These are phyloP conservation scores for Capsicum pubescens DNA, from an alignment of 257 asterid species.

Conservation along the genomic window DNA sequence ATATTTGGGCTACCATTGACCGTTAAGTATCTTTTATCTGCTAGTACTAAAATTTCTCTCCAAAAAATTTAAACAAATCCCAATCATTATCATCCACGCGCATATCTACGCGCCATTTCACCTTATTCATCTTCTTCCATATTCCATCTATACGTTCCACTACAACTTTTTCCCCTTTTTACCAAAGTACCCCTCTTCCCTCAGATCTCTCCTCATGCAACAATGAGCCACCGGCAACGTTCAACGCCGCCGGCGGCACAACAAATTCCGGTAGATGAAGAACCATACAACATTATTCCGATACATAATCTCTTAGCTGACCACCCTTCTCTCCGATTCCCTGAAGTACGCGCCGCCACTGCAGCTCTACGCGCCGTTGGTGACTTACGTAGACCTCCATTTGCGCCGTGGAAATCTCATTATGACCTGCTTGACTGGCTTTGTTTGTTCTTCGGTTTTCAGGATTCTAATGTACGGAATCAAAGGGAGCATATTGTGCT, in stretches of 20 bases:
- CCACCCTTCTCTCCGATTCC: conserved; percentile 94
- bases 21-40: background rate
- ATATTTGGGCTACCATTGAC: conserved; percentile 18
- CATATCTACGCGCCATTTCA: background rate
- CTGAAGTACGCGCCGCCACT: conserved; percentile 92
- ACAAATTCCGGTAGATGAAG: conserved; percentile 33
- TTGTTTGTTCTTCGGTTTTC: conserved; percentile 86
- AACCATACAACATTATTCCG: conserved; percentile 77
- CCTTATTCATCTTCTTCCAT: background rate
- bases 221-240: conserved; percentile 62
- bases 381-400: conserved; percentile 86
- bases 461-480: conserved; percentile 73
- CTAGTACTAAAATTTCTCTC: background rate
- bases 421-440: conserved; percentile 95
- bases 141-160: background rate
- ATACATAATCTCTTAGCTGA: conserved; percentile 87
- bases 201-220: conserved; percentile 52
- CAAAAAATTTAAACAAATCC: conserved; percentile 7
- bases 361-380: conserved; percentile 82
- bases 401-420: conserved; percentile 67
- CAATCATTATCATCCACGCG: conserved; percentile 10
- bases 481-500: conserved; percentile 92
- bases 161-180: background rate
- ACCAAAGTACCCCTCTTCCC: background rate
- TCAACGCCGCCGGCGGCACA: conserved; percentile 38